Conservation (phyloP, 495 filamentous ascomycete genomes). For the Glutinoglossum americanum region DNA sequence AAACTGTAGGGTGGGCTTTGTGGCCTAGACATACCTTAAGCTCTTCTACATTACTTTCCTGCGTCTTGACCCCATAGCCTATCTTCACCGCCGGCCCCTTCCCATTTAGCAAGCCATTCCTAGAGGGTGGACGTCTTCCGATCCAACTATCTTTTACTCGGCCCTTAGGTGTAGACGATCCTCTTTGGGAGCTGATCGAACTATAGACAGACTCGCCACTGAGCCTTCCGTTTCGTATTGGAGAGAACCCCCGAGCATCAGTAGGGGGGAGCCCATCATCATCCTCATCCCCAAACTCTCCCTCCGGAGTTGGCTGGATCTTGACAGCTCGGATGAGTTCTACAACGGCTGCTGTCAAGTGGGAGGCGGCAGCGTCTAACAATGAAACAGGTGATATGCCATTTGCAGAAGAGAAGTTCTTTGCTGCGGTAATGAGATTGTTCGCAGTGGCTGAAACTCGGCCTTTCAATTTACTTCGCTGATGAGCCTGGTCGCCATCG, state of each 20-base stretch:
- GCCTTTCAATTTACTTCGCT: constrained; percentile 44
- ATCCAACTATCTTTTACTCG: background rate
- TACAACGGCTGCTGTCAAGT: constrained; percentile 66
- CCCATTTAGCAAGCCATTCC: constrained; percentile 15
- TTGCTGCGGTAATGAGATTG: constrained; percentile 82
- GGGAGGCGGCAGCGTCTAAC: constrained; percentile 85
- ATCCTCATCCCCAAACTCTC: constrained; percentile 59
- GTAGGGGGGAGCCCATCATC: constrained; percentile 24
- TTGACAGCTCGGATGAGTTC: constrained; percentile 69
- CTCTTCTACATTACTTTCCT: constrained; percentile 43
- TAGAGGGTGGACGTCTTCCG: background rate
- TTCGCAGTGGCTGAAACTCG: constrained; percentile 80
- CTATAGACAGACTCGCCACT: constrained; percentile 34
- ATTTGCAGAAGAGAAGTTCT: constrained; percentile 60
- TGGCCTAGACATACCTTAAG: constrained; percentile 32
- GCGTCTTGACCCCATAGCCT: constrained; percentile 21
- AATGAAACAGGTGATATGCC: constrained; percentile 90
- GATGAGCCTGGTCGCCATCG: constrained; percentile 19
- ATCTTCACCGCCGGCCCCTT: constrained; percentile 13
- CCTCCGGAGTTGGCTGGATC: constrained; percentile 49
- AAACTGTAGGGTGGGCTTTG: background rate
- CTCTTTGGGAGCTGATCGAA: constrained; percentile 23
- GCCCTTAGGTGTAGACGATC: background rate
- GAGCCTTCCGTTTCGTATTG: constrained; percentile 14
- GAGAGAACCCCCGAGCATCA: constrained; percentile 28